phyloP scores from a whole-genome alignment of 1,284 basidiomycete genomes.

The Marasmius fiardii region DNA sequence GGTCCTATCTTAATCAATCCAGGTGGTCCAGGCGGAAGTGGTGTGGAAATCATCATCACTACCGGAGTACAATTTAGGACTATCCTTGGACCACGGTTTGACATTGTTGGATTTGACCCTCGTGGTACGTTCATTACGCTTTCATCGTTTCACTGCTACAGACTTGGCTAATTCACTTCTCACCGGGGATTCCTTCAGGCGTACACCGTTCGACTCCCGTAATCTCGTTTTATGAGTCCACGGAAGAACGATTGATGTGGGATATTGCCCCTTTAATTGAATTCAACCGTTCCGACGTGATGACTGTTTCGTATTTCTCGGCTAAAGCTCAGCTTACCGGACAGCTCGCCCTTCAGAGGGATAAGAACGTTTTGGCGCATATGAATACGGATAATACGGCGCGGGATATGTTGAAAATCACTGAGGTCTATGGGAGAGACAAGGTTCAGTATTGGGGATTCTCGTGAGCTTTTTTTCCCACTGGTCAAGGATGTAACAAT shows the following conservation, averaged over 20 bases:
- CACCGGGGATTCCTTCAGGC: conserved; percentile 27
- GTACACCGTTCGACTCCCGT: conserved; percentile 31
- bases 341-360: conserved; percentile 26
- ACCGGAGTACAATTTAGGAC: conserved; percentile 26
- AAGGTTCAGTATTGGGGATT: conserved; percentile 53
- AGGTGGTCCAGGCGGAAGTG: conserved; percentile 39
- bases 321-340: conserved; percentile 27
- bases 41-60: conserved; percentile 16
- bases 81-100: conserved; percentile 41
- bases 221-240: conserved; percentile 29
- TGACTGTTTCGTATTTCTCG: conserved; percentile 24
- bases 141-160: not conserved
- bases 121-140: conserved; percentile 20
- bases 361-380: conserved; percentile 30
- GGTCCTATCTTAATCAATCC: conserved; percentile 51
- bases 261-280: conserved; percentile 16
- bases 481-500: too few relatives aligned
- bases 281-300: conserved; percentile 18
- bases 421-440: conserved; percentile 37
- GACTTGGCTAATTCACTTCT: not conserved
- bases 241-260: conserved; percentile 29
- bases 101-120: conserved; percentile 51
- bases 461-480: conserved; percentile 33
- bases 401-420: conserved; percentile 48
- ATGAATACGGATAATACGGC: conserved; percentile 43